Evolutionary conservation across 169 alveolate genomes (phyloP).

Genomic region (Plasmodium adleri): DNA sequence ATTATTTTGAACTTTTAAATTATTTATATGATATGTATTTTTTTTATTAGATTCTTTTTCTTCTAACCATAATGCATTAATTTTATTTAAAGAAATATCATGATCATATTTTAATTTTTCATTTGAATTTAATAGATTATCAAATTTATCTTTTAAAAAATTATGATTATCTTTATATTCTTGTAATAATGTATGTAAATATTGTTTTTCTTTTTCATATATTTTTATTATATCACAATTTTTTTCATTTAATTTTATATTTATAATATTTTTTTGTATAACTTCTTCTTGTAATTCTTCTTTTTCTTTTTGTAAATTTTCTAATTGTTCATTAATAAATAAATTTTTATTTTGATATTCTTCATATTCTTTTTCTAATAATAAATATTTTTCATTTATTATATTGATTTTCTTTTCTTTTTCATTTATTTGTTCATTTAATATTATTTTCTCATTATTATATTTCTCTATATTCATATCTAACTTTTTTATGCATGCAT

Average conservation of each 20-base stretch:
- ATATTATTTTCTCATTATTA: slow-evolving; percentile 16
- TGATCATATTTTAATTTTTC: slow-evolving; percentile 48
- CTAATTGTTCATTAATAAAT: slow-evolving; percentile 5
- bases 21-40: slow-evolving; percentile 6
- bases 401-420: slow-evolving; percentile 32
- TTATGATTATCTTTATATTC: slow-evolving; percentile 41
- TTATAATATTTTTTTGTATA: slow-evolving; percentile 7
- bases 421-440: slow-evolving; percentile 1
- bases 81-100: slow-evolving; percentile 30
- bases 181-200: slow-evolving; percentile 33
- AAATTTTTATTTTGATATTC: slow-evolving; percentile 27
- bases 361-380: slow-evolving; percentile 16
- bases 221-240: slow-evolving; percentile 36
- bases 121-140: slow-evolving; percentile 2
- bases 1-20: slow-evolving; percentile 24
- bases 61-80: slow-evolving; percentile 49
- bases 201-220: slow-evolving; percentile 46
- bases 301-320: slow-evolving; percentile 45
- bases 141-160: slow-evolving; percentile 39
- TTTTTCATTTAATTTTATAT: slow-evolving; percentile 17
- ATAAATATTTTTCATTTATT: background rate
- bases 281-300: slow-evolving; percentile 16
- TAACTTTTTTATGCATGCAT: background rate
- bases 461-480: slow-evolving; percentile 13
- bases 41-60: slow-evolving; percentile 63